Percentiles rank a stretch among this genome's conserved stretches.
These are phyloP conservation scores for Ceratobasidium sp. DNA, from an alignment of 1,284 basidiomycete genomes.

Conservation along the genomic window DNA sequence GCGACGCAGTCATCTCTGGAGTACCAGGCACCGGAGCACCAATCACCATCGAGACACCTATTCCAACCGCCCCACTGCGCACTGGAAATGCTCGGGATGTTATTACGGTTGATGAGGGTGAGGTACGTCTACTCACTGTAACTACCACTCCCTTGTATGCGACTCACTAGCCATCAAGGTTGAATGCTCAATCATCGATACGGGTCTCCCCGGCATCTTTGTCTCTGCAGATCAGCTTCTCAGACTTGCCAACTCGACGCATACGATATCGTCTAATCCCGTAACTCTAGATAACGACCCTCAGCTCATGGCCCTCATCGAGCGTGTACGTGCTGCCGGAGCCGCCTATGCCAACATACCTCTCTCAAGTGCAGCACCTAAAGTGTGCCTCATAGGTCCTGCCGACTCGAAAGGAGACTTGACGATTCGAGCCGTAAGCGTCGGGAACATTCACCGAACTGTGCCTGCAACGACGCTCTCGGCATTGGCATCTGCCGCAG, in stretches of 20 bases:
- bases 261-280: conserved; percentile 43
- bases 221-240: conserved; percentile 45
- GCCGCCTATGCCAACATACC: conserved; percentile 9
- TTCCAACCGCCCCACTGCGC: conserved; percentile 16
- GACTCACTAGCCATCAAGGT: conserved; percentile 2
- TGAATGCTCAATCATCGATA: conserved; percentile 37
- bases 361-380: conserved; percentile 36
- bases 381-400: conserved; percentile 41
- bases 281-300: conserved; percentile 41
- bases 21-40: conserved; percentile 37
- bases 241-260: conserved; percentile 44
- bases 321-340: conserved; percentile 21
- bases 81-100: conserved; percentile 28
- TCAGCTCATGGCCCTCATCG: conserved; percentile 24
- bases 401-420: conserved; percentile 28
- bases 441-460: conserved; percentile 41
- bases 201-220: conserved; percentile 45
- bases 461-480: conserved; percentile 42
- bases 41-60: conserved; percentile 38
- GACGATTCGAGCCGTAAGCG: conserved; percentile 40
- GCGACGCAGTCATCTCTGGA: conserved; percentile 34
- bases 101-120: conserved; percentile 16
- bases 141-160: neutral
- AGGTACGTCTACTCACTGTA: neutral
- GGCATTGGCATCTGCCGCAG: conserved; percentile 39